phyloP scores from a whole-genome alignment of 495 filamentous ascomycete species.

The Penicillium samsonianum region DNA sequence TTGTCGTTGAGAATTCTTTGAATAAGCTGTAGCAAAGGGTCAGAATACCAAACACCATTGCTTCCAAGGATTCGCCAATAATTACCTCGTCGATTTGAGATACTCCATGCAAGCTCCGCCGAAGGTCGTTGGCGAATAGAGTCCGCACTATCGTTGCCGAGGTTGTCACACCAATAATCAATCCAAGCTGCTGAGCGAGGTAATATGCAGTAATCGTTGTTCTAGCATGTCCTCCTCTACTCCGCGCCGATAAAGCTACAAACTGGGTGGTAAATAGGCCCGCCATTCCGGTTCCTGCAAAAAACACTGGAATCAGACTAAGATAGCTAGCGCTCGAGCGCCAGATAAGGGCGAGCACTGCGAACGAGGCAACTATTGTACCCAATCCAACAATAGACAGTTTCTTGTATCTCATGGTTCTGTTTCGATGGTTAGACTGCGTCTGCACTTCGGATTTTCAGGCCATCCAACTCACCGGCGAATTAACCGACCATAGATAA shows the following conservation, averaged over 20 bases:
- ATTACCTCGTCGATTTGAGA: neutral
- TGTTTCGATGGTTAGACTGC: too few relatives aligned
- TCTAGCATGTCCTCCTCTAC: neutral
- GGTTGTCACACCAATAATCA: neutral
- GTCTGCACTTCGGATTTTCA: too few relatives aligned
- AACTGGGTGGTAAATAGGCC: neutral
- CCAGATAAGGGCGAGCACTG: too few relatives aligned
- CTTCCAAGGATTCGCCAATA: neutral
- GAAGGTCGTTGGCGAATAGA: neutral
- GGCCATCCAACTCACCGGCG: too few relatives aligned
- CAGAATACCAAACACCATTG: neutral
- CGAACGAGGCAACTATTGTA: too few relatives aligned
- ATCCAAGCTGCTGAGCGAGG: neutral
- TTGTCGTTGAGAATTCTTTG: neutral
- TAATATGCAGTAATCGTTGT: neutral
- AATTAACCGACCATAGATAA: too few relatives aligned
- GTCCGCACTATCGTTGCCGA: neutral
- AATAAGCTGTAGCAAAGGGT: neutral
- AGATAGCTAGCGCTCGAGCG: too few relatives aligned
- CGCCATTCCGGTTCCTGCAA: neutral
- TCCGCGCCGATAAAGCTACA: neutral
- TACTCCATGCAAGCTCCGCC: neutral
- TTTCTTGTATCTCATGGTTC: too few relatives aligned
- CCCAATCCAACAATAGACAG: too few relatives aligned
- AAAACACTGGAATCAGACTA: too few relatives aligned